phyloP scores from a whole-genome alignment of 176 grass and related monocot genomes.

The Miscanthus lutarioriparius region DNA sequence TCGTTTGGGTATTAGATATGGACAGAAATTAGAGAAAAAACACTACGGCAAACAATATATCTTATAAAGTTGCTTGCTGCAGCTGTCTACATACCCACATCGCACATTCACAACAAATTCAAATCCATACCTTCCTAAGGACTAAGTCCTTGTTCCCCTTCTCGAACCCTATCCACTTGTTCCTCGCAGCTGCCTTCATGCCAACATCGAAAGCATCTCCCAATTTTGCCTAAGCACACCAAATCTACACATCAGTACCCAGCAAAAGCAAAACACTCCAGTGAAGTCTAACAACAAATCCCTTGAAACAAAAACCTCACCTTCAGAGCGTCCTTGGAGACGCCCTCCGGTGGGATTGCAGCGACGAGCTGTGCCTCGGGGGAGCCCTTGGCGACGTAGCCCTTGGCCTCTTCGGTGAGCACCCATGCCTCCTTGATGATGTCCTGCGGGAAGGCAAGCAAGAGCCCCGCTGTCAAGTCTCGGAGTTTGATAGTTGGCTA shows the following conservation, averaged over 20 bases:
- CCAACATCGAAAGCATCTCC: slow-evolving; percentile 56
- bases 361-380: slow-evolving; percentile 71
- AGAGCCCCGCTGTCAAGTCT: background rate
- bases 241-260: slow-evolving; percentile 12
- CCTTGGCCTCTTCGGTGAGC: slow-evolving; percentile 78
- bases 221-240: slow-evolving; percentile 52
- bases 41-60: slow-evolving; percentile 1
- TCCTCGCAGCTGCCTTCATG: slow-evolving; percentile 56
- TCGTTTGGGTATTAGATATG: background rate
- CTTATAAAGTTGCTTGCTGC: background rate
- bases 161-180: slow-evolving; percentile 69
- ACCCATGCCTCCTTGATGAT: slow-evolving; percentile 68
- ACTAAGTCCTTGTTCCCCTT: slow-evolving; percentile 57
- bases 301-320: slow-evolving; percentile 30
- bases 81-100: background rate
- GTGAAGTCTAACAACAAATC: background rate
- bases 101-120: background rate
- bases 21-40: background rate
- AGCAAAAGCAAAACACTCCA: slow-evolving; percentile 12
- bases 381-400: slow-evolving; percentile 56
- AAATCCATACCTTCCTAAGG: slow-evolving; percentile 55
- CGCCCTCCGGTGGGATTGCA: slow-evolving; percentile 64
- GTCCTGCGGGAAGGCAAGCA: slow-evolving; percentile 47
- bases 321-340: slow-evolving; percentile 58
- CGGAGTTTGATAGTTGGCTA: background rate